phyloP scores from a whole-genome alignment of 108 stramenopile genomes.

The Mediolabrus comicus region DNA sequence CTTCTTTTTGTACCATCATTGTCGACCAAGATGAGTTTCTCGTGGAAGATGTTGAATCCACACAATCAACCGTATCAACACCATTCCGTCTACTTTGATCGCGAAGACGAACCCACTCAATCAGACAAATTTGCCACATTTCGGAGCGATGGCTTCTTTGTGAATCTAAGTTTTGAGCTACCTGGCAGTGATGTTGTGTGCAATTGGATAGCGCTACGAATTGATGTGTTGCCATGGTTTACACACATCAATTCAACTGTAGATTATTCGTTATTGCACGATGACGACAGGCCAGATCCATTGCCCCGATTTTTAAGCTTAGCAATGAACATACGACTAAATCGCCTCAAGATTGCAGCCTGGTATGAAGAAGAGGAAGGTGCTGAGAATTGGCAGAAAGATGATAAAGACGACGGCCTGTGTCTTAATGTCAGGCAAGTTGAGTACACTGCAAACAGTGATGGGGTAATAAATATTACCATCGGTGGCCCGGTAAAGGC shows the following conservation, averaged over 20 bases:
- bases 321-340: conserved; percentile 22
- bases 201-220: conserved; percentile 47
- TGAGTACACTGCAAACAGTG: conserved; percentile 12
- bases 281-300: conserved; percentile 10
- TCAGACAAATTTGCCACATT: conserved; percentile 43
- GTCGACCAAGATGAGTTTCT: conserved; percentile 16
- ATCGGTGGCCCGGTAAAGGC: conserved; percentile 45
- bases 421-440: conserved; percentile 42
- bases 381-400: conserved; percentile 4
- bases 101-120: neutral
- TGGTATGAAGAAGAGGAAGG: conserved; percentile 45
- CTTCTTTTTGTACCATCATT: conserved; percentile 40
- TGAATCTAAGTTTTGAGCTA: conserved; percentile 32
- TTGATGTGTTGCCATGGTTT: conserved; percentile 58
- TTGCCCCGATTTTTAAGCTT: conserved; percentile 31
- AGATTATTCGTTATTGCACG: conserved; percentile 3
- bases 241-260: conserved; percentile 44
- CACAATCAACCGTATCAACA: conserved; percentile 4
- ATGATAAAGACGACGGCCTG: conserved; percentile 29
- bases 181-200: conserved; percentile 10
- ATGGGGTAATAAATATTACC: conserved; percentile 24
- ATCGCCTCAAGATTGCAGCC: conserved; percentile 32
- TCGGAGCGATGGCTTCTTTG: conserved; percentile 41
- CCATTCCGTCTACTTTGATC: conserved; percentile 34
- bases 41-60: conserved; percentile 34